A percentile compares a stretch with the other conserved stretches of the same genome.
These are phyloP conservation scores for Hemileccinum rubropunctum DNA, from an alignment of 768 basidiomycete genomes.

Conservation along the genomic window DNA sequence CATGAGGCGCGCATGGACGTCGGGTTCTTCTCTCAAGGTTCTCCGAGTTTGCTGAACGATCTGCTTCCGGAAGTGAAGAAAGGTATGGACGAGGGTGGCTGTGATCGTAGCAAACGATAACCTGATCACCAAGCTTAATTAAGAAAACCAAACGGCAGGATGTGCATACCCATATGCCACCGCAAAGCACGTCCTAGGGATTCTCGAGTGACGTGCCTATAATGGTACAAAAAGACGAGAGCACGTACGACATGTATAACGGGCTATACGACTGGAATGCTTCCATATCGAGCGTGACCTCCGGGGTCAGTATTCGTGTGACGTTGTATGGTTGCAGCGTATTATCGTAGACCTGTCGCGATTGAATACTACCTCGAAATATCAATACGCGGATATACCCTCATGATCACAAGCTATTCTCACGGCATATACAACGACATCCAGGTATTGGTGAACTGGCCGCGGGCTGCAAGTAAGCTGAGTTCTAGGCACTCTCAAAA, in stretches of 20 bases:
- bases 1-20: conserved; percentile 86
- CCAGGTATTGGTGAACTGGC: conserved; percentile 62
- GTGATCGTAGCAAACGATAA: conserved; percentile 82
- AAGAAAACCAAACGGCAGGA: background rate
- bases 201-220: conserved; percentile 3
- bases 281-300: conserved; percentile 50
- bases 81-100: conserved; percentile 31
- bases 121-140: conserved; percentile 51
- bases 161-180: conserved; percentile 30
- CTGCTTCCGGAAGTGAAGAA: conserved; percentile 74
- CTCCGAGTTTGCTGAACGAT: conserved; percentile 70
- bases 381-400: background rate
- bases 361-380: conserved; percentile 46
- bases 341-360: conserved; percentile 63
- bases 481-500: conserved; percentile 28
- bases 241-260: conserved; percentile 49
- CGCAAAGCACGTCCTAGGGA: conserved; percentile 23
- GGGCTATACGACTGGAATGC: conserved; percentile 58
- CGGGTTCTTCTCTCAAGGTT: conserved; percentile 72
- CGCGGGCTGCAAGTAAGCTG: background rate
- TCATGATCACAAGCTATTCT: conserved; percentile 17
- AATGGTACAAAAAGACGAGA: background rate
- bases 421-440: conserved; percentile 56
- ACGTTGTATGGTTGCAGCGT: conserved; percentile 56
- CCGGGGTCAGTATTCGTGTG: conserved; percentile 48